These are phyloP conservation scores for Rhodomyrtus psidioides DNA, from an alignment of 441 rosid genomes.

Conservation along the genomic window DNA sequence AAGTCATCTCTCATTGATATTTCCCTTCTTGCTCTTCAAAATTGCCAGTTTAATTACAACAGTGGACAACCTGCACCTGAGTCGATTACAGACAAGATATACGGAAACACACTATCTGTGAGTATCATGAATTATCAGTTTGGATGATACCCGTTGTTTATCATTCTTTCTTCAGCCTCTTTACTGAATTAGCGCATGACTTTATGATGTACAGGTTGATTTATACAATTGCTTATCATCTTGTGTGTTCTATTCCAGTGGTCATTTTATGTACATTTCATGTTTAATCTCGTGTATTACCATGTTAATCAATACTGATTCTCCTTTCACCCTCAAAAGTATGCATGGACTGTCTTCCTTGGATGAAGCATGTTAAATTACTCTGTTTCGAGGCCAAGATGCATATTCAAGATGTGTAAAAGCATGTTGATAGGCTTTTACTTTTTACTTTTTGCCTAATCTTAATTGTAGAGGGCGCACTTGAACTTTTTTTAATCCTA, in stretches of 20 bases:
- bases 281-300: background rate
- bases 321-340: no score
- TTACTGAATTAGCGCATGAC: background rate
- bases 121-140: constrained; percentile 18
- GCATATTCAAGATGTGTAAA: background rate
- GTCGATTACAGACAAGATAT: constrained; percentile 87
- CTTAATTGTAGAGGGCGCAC: background rate
- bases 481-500: background rate
- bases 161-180: background rate
- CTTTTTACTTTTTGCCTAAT: background rate
- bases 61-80: constrained; percentile 98
- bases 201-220: background rate
- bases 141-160: background rate
- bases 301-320: no score
- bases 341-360: no score
- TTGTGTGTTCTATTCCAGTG: background rate
- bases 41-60: constrained; percentile 78
- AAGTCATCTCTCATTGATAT: background rate
- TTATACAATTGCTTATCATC: no score
- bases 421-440: background rate
- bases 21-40: background rate
- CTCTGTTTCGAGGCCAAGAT: background rate
- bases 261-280: background rate
- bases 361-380: no score
- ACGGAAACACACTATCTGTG: constrained; percentile 95